phyloP scores from a whole-genome alignment of 2,329 filamentous ascomycete species.

The Scopulariopsis brevicaulis region DNA sequence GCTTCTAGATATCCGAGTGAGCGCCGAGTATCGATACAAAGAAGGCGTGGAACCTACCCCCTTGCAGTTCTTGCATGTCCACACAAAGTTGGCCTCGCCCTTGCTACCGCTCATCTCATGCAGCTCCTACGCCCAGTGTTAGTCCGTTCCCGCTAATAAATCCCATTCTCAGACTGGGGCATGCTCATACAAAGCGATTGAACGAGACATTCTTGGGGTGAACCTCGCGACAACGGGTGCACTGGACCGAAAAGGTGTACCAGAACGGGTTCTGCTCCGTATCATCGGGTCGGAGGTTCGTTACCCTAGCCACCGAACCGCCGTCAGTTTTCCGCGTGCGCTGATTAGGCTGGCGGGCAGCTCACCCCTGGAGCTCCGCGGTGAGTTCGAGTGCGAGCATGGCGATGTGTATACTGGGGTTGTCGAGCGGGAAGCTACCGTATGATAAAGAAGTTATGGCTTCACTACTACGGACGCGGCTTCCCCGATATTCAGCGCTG shows the following conservation, averaged over 20 bases:
- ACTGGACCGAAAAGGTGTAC: conserved; percentile 97
- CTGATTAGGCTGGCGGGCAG: conserved; percentile 2
- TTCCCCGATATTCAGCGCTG: neutral
- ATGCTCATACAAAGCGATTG: conserved; percentile 65
- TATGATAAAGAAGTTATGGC: neutral
- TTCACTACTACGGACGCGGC: neutral
- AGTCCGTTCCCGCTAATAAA: neutral
- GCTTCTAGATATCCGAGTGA: neutral
- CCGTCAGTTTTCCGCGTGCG: neutral
- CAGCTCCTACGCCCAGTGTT: conserved; percentile 49
- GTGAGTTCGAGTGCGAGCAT: conserved; percentile 59
- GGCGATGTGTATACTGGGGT: conserved; percentile 8
- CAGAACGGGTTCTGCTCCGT: conserved; percentile 75
- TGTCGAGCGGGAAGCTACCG: neutral
- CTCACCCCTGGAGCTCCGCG: conserved; percentile 59
- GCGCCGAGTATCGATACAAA: neutral
- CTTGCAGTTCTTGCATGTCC: conserved; percentile 98
- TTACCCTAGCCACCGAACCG: conserved; percentile 51
- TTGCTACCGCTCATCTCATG: conserved; percentile 88
- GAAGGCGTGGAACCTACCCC: conserved; percentile 28
- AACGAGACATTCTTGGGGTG: conserved; percentile 81
- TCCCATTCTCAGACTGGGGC: neutral
- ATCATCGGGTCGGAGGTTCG: conserved; percentile 76
- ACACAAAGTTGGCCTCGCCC: conserved; percentile 98
- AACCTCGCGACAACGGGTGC: conserved; percentile 88